These are phyloP conservation scores for Penicillium sp. DNA, from an alignment of 2,329 filamentous ascomycete species.

Conservation along the genomic window DNA sequence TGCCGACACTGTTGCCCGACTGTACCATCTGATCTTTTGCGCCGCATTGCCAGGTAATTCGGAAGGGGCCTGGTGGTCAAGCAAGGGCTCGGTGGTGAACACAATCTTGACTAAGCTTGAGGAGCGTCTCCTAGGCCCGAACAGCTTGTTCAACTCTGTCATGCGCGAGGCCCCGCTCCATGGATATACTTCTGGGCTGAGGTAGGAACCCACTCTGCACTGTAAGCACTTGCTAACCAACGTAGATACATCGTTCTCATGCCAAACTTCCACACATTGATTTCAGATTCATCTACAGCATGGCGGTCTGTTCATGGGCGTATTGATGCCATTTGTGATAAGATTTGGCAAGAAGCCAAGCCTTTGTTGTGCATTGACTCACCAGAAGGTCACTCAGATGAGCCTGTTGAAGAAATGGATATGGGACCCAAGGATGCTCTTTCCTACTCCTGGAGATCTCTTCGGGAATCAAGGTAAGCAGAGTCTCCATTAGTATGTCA, in stretches of 20 bases:
- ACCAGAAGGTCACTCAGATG: slow-evolving; percentile 75
- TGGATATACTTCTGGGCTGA: slow-evolving; percentile 68
- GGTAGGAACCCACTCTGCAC: slow-evolving; percentile 43
- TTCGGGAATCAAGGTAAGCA: slow-evolving; percentile 86
- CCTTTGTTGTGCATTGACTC: slow-evolving; percentile 88
- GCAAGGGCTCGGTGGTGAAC: slow-evolving; percentile 55
- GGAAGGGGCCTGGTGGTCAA: slow-evolving; percentile 32
- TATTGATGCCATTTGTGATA: slow-evolving; percentile 62
- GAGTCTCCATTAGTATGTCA: neutral
- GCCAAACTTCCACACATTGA: slow-evolving; percentile 37
- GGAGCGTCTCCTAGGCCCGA: slow-evolving; percentile 63
- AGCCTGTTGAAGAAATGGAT: slow-evolving; percentile 68
- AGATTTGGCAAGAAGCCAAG: slow-evolving; percentile 76
- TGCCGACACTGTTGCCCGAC: slow-evolving; percentile 83
- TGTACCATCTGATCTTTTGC: slow-evolving; percentile 69
- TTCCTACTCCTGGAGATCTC: slow-evolving; percentile 90
- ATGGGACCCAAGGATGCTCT: slow-evolving; percentile 81
- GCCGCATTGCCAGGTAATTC: slow-evolving; percentile 49
- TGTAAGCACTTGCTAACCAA: too few species aligned
- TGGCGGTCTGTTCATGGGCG: slow-evolving; percentile 45
- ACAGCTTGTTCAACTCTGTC: slow-evolving; percentile 66
- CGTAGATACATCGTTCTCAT: slow-evolving; percentile 53
- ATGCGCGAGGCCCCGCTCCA: slow-evolving; percentile 69
- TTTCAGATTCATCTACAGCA: slow-evolving; percentile 30
- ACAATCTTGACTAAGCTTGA: slow-evolving; percentile 65